Percentiles rank a stretch among this genome's conserved stretches.
Conservation (phyloP, 2,329 filamentous ascomycete genomes). For the Colletotrichum spaethianum region DNA sequence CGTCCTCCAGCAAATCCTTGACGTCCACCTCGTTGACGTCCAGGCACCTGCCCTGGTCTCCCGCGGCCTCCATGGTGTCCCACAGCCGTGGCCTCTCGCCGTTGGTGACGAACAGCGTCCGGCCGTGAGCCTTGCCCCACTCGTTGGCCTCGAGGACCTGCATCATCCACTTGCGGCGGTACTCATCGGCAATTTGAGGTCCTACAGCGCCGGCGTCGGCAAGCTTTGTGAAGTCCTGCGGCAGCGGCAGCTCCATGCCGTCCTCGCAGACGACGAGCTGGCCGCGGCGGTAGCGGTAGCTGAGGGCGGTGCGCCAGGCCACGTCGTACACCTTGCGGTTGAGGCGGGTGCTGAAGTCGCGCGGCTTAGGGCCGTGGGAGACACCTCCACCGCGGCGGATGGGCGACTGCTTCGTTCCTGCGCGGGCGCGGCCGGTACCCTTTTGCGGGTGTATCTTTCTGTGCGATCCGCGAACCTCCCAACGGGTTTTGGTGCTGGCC, state of each 20-base stretch:
- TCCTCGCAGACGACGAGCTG: slow-evolving; percentile 90
- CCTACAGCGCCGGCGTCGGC: slow-evolving; percentile 56
- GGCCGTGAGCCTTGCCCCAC: slow-evolving; percentile 77
- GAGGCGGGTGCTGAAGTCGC: slow-evolving; percentile 89
- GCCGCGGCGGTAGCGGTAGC: slow-evolving; percentile 89
- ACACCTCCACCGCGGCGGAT: slow-evolving; percentile 89
- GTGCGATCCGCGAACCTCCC: slow-evolving; percentile 86
- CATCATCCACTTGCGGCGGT: slow-evolving; percentile 73
- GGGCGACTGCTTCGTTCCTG: slow-evolving; percentile 86
- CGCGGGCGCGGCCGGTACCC: slow-evolving; percentile 83
- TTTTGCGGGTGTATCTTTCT: slow-evolving; percentile 90
- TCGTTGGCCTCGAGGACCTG: slow-evolving; percentile 79
- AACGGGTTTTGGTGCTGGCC: slow-evolving; percentile 84
- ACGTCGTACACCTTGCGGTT: slow-evolving; percentile 94
- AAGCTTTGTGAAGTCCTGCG: slow-evolving; percentile 63
- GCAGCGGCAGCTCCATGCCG: slow-evolving; percentile 76
- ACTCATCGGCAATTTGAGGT: slow-evolving; percentile 67
- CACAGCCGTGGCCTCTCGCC: slow-evolving; percentile 74
- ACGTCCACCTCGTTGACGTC: slow-evolving; percentile 89
- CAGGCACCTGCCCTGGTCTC: slow-evolving; percentile 78
- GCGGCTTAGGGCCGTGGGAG: slow-evolving; percentile 88
- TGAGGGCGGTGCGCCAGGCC: slow-evolving; percentile 94
- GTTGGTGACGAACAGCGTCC: slow-evolving; percentile 82
- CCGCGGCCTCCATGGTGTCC: slow-evolving; percentile 74
- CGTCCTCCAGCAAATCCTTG: slow-evolving; percentile 91